These are phyloP conservation scores for Malassezia yamatoensis DNA, from an alignment of 1,284 basidiomycete species.

Conservation along the genomic window DNA sequence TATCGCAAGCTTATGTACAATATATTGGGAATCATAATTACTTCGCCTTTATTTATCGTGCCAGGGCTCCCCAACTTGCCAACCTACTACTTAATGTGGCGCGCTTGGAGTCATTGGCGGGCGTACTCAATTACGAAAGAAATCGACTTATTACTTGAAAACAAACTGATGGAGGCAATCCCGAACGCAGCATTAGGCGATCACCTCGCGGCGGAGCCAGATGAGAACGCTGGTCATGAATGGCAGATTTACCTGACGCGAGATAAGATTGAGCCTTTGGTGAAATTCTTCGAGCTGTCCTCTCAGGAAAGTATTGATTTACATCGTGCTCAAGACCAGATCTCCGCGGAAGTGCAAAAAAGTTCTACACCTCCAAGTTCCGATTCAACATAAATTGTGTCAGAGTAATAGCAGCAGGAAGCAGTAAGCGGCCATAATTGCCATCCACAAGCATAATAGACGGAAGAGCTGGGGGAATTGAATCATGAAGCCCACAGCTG, in stretches of 20 bases:
- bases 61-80: conserved; percentile 44
- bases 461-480: no score
- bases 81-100: conserved; percentile 45
- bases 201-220: background rate
- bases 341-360: conserved; percentile 4
- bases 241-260: conserved; percentile 8
- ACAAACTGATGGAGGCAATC: conserved; percentile 25
- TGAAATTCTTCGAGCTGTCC: conserved; percentile 12
- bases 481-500: background rate
- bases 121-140: conserved; percentile 12
- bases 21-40: conserved; percentile 37
- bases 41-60: conserved; percentile 38
- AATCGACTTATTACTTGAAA: conserved; percentile 24
- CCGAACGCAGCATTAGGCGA: conserved; percentile 4
- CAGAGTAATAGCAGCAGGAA: background rate
- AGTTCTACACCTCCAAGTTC: background rate
- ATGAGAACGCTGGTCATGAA: background rate
- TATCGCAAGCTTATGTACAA: conserved; percentile 29
- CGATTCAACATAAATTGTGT: background rate
- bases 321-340: conserved; percentile 17
- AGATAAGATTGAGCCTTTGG: conserved; percentile 5
- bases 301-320: conserved; percentile 19
- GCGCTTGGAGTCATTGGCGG: conserved; percentile 27
- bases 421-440: background rate
- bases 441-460: no score